Conservation (phyloP, 768 basidiomycete genomes). For the Gyrodon lividus region DNA sequence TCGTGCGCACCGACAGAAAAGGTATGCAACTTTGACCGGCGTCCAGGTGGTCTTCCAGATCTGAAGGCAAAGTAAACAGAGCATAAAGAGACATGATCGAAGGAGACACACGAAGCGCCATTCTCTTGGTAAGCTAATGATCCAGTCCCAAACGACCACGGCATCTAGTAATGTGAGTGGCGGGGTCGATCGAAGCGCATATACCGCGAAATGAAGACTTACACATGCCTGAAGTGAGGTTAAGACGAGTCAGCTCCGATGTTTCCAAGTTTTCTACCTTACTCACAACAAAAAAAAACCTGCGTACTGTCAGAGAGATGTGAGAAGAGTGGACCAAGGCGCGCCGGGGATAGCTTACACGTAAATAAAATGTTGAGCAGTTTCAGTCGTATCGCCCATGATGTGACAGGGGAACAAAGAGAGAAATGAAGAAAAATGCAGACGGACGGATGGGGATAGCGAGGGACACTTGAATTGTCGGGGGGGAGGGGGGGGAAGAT, state of each 20-base stretch:
- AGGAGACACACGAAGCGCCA: constrained; percentile 62
- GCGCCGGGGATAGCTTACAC: constrained; percentile 40
- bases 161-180: constrained; percentile 50
- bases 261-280: constrained; percentile 19
- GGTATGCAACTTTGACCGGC: constrained; percentile 78
- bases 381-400: constrained; percentile 49
- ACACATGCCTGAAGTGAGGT: constrained; percentile 64
- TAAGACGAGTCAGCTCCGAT: constrained; percentile 29
- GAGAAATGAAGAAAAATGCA: constrained; percentile 10
- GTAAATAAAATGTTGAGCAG: constrained; percentile 76
- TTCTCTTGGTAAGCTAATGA: constrained; percentile 73
- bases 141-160: constrained; percentile 84
- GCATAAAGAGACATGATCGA: not conserved
- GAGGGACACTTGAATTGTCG: constrained; percentile 7
- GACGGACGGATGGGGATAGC: constrained; percentile 4
- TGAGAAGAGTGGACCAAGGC: constrained; percentile 10
- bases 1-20: constrained; percentile 72
- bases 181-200: constrained; percentile 9
- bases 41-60: constrained; percentile 85
- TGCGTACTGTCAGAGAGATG: constrained; percentile 43
- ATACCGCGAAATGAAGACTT: constrained; percentile 28
- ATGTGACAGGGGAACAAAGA: constrained; percentile 19
- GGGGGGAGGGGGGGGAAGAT: constrained; percentile 14
- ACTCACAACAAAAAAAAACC: constrained; percentile 84
- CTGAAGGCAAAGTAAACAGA: constrained; percentile 34